phyloP scores from a whole-genome alignment of 148 eudicot species.

The Talinum fruticosum region DNA sequence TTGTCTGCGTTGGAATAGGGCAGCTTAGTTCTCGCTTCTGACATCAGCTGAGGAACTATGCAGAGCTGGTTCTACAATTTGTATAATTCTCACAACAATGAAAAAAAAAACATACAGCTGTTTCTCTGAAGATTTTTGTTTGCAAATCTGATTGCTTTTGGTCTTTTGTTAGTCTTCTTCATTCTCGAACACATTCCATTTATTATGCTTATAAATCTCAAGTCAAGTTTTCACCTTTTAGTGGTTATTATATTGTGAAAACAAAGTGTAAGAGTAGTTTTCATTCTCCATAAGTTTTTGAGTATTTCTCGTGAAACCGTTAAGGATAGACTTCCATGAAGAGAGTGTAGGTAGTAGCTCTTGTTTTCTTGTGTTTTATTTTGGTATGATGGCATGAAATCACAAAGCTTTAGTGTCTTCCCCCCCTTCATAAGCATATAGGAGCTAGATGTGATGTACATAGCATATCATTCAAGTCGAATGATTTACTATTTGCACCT shows the following conservation, averaged over 20 bases:
- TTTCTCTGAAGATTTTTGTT: not conserved
- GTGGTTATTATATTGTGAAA: not conserved
- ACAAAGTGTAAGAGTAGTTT: too few relatives aligned
- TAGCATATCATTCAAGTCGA: not conserved
- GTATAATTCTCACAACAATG: not conserved
- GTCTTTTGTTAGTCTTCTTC: not conserved
- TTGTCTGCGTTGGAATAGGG: not conserved
- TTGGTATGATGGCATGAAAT: not conserved
- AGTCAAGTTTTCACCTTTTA: not conserved
- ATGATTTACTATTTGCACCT: not conserved
- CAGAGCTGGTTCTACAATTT: too few relatives aligned
- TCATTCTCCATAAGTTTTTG: too few relatives aligned
- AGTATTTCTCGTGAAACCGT: too few relatives aligned
- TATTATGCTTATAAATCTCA: not conserved
- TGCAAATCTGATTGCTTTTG: not conserved
- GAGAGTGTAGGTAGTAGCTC: not conserved
- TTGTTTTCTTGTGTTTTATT: not conserved
- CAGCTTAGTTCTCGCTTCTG: not conserved
- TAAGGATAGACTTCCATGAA: not conserved
- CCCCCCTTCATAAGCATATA: not conserved
- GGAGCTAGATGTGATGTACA: not conserved
- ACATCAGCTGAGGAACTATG: not conserved
- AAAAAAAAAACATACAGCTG: too few relatives aligned
- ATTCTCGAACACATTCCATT: not conserved
- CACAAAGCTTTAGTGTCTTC: too few relatives aligned